phyloP scores from a whole-genome alignment of 202 grass and related monocot genomes.

The Setaria viridis region DNA sequence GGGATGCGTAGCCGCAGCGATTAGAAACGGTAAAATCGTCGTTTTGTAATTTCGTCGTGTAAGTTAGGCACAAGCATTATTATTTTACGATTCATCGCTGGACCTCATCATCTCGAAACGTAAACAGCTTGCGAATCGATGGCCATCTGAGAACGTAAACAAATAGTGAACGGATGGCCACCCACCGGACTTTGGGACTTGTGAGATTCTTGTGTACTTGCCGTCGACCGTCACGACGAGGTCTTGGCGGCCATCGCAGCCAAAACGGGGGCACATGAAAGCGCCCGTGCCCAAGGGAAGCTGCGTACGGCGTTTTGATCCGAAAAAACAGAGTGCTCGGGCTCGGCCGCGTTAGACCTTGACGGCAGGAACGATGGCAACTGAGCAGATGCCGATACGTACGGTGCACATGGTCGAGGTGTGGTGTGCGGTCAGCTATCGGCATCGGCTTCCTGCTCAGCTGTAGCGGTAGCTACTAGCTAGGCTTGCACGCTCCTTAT shows the following conservation, averaged over 20 bases:
- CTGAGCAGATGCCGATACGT: neutral
- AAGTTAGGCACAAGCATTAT: neutral
- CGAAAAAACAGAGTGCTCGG: too few relatives aligned
- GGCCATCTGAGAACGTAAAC: neutral
- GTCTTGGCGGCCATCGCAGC: neutral
- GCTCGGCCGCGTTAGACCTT: neutral
- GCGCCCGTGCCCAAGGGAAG: neutral
- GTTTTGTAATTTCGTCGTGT: neutral
- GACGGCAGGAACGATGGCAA: neutral
- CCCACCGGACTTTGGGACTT: neutral
- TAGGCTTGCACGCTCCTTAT: neutral
- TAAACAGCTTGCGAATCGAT: neutral
- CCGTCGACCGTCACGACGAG: neutral
- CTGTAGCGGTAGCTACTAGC: neutral
- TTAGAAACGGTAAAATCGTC: neutral
- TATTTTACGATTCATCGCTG: neutral
- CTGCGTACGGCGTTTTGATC: neutral
- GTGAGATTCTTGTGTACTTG: neutral
- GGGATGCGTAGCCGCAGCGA: neutral
- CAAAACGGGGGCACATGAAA: neutral
- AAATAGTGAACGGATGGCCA: neutral
- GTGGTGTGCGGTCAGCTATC: neutral
- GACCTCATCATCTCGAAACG: neutral
- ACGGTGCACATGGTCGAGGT: neutral
- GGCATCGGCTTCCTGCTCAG: neutral